Evolutionary conservation across 2,329 filamentous ascomycete species (phyloP).

Genomic region (Herpomyces periplanetae): DNA sequence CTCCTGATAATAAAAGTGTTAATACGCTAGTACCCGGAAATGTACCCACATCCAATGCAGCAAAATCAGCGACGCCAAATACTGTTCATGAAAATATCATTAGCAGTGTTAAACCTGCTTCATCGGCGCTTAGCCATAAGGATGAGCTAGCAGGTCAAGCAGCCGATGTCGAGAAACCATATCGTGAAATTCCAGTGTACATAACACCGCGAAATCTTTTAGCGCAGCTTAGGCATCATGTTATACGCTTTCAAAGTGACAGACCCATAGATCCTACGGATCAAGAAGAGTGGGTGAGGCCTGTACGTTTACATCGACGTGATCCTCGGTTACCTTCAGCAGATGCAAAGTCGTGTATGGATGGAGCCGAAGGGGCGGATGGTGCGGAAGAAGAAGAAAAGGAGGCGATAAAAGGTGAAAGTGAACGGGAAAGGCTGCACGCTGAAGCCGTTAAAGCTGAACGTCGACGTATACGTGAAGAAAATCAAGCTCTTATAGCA

Average conservation of each 20-base stretch:
- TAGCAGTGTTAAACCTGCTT: too few species aligned
- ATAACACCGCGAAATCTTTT: conserved; percentile 44
- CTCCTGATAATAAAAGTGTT: too few species aligned
- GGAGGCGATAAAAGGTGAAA: conserved; percentile 17
- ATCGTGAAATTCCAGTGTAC: conserved; percentile 23
- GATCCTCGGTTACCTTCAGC: conserved; percentile 29
- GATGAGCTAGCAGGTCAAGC: too few species aligned
- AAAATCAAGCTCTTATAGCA: conserved; percentile 69
- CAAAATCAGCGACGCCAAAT: too few species aligned
- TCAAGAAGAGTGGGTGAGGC: conserved; percentile 44
- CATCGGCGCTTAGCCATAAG: too few species aligned
- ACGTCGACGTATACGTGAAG: conserved; percentile 43
- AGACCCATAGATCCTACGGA: conserved; percentile 25
- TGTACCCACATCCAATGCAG: too few species aligned
- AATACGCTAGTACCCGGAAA: too few species aligned
- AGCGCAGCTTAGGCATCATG: conserved; percentile 44
- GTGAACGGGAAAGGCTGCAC: conserved; percentile 17
- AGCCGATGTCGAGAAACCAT: conserved; percentile 3
- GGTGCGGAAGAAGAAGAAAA: conserved; percentile 18
- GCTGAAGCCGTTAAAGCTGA: conserved; percentile 25
- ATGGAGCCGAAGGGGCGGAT: conserved; percentile 13
- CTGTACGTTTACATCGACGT: conserved; percentile 53
- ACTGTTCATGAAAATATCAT: too few species aligned
- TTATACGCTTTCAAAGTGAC: conserved; percentile 28
- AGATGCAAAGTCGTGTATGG: conserved; percentile 7